Evolutionary conservation across 192 early-diverging fungal genomes (phyloP), one percentile per base, ranked within the genome.

Genomic region (Podila epigama): DNA sequence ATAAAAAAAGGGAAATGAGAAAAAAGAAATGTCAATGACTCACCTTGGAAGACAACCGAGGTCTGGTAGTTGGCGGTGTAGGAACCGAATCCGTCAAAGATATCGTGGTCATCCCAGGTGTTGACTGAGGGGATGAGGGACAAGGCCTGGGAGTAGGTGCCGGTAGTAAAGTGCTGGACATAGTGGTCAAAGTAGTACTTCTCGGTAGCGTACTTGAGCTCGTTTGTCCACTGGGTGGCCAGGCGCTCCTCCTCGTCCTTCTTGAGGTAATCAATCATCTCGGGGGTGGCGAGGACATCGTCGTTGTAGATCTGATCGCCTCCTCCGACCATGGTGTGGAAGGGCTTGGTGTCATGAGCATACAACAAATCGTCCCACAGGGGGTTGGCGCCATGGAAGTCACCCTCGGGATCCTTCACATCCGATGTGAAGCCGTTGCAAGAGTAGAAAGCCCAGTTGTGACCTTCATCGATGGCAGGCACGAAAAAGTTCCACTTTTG

Each of bases 61-160:
- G 82, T 41, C 70, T 91, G 91, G 79, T 94, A 84, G 20, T 91
- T 85, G 60, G 86, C 85, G 1, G 92, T 93, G 75, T 96, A 96
- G 41, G 89, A 91, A 16, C 95, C 95, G 62, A 87, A 92, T n/a
- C 93, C 95, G 75, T 96, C 94, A 79, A 93, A 89, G 50, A 94
- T 87, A 79, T 95, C 92, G 79, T 96, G 94, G 77, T 96, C 94
- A 69, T 96, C 94, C 84, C 91, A 86, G 53, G 88, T 89, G 65
- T 91, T 90, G 40, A 89, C 81, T 35, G 90, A 90, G 39, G 93
- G 93, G 36, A 94, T 87, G 8, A 87, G 82, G 1, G 92, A 89
- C 66, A 93, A 82, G 13, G 93, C 89, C 59, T 91, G 84, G 41
- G 86, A 77, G 60, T 84, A 80, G 62, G 79, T 78, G 33, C 60